Evolutionary conservation across 202 grass and related monocot species (phyloP).

Genomic region (Dendrocalamus latiflorus): DNA sequence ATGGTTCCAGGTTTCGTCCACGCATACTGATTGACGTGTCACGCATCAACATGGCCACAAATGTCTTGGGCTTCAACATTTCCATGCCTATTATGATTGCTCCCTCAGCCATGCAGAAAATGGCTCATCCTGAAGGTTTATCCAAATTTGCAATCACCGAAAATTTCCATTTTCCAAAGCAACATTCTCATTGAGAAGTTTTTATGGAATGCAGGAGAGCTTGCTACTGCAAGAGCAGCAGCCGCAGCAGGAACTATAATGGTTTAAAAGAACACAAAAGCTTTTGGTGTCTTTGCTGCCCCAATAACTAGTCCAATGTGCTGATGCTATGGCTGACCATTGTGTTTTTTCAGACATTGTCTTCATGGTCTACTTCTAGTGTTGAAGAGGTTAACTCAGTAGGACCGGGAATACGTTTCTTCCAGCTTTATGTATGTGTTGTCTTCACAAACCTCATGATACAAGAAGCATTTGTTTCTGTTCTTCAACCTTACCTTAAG

Average conservation of each 20-base stretch:
- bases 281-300: neutral
- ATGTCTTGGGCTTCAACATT: slow-evolving; percentile 71
- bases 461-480: neutral
- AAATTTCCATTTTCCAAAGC: neutral
- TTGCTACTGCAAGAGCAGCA: slow-evolving; percentile 92
- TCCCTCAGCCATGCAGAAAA: slow-evolving; percentile 93
- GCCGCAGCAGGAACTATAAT: slow-evolving; percentile 82
- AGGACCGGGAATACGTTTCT: slow-evolving; percentile 82
- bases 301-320: neutral
- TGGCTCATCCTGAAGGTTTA: slow-evolving; percentile 91
- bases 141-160: neutral
- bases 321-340: neutral
- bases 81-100: slow-evolving; percentile 99
- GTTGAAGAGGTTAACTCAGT: slow-evolving; percentile 85
- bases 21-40: slow-evolving; percentile 77
- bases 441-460: neutral
- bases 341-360: slow-evolving; percentile 62
- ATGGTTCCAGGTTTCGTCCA: slow-evolving; percentile 67
- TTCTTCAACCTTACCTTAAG: neutral
- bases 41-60: slow-evolving; percentile 55
- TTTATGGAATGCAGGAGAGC: slow-evolving; percentile 56
- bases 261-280: slow-evolving; percentile 39
- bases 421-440: slow-evolving; percentile 83
- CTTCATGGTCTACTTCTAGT: slow-evolving; percentile 82
- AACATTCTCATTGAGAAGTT: slow-evolving; percentile 2